Evolutionary conservation across 1,284 basidiomycete species (phyloP).

Genomic region (Golubevia pallescens): DNA sequence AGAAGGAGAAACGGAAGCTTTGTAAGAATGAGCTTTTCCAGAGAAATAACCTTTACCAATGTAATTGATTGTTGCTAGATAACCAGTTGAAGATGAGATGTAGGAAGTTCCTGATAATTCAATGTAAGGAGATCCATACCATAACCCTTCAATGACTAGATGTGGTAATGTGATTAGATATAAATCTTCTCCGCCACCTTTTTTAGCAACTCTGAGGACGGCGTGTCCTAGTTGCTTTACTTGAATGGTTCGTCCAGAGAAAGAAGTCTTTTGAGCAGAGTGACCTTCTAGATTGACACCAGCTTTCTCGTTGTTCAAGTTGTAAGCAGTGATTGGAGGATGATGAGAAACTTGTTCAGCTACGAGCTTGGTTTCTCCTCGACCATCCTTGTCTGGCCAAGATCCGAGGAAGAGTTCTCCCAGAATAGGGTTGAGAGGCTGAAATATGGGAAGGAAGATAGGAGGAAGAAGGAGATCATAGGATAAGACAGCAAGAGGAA

Average conservation of each 20-base stretch:
- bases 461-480: neutral
- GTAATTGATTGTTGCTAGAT: constrained; percentile 70
- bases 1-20: constrained; percentile 74
- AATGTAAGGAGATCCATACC: constrained; percentile 71
- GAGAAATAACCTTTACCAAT: constrained; percentile 74
- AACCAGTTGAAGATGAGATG: constrained; percentile 81
- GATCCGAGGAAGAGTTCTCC: constrained; percentile 86
- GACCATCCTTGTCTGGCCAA: constrained; percentile 82
- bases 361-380: constrained; percentile 81
- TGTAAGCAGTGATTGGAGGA: constrained; percentile 69
- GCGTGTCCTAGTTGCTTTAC: constrained; percentile 98
- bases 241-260: constrained; percentile 75
- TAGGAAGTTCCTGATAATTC: constrained; percentile 84
- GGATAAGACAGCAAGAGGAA: neutral
- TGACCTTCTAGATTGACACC: constrained; percentile 84
- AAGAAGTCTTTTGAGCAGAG: constrained; percentile 90
- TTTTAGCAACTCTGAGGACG: constrained; percentile 74
- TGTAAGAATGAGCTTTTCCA: constrained; percentile 91
- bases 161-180: constrained; percentile 86
- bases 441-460: constrained; percentile 53
- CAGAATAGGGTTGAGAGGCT: constrained; percentile 92
- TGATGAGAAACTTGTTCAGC: constrained; percentile 94
- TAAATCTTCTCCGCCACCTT: constrained; percentile 72
- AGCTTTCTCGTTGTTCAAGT: constrained; percentile 82
- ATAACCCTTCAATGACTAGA: constrained; percentile 64